Base-by-base conservation (phyloP, 1,284 basidiomycete genomes). In the Tranzscheliella williamsii region DNA sequence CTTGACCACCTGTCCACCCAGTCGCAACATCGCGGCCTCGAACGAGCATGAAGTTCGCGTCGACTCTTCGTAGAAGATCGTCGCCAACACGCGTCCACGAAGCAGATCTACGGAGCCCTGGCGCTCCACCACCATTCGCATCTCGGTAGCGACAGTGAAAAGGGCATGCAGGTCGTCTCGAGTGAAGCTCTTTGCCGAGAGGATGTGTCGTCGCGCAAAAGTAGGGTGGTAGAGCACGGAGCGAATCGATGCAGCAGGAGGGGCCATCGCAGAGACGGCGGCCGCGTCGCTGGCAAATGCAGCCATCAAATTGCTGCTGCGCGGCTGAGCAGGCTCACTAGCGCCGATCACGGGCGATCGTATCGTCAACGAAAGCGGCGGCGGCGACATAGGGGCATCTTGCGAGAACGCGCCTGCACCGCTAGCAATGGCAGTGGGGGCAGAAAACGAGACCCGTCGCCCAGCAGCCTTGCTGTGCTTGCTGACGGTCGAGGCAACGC, bases 11-110 rank as follows among this genome's bases (percentile, higher is more conserved):
- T 94, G 86, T 30, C 95, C 95, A 39, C 95, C 95, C 69, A 91
- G 91, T 42, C 95, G 86, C 79, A 94, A 92, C 95, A 98, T 98
- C 12, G 95, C 95, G 7, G 94, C 89, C 78, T 99, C 94, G 75
- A 99, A 99, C n/a, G 94, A 97, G 13, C 63, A 65, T 29, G 70
- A 73, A 2, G 95, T 99, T 42, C 95, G 84, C 1, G 95, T 99
- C 8, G 92, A 96, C 2, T 95, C 91, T 78, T 99, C 95, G 79
- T 94, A 99, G 83, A 99, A 99, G 30, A 96, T 79, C n/a, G 88
- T 94, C 75, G 89, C 92, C 4, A 99, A 84, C 0, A 99, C 87
- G 58, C 87, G 89, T 37, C 94, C 94, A 61, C 87, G 88, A 31
- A 98, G 83, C 42, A 97, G 85, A 73, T 98, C 92, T 48, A 97